phyloP scores from a whole-genome alignment of 768 basidiomycete species.

The Naganishia randhawae region DNA sequence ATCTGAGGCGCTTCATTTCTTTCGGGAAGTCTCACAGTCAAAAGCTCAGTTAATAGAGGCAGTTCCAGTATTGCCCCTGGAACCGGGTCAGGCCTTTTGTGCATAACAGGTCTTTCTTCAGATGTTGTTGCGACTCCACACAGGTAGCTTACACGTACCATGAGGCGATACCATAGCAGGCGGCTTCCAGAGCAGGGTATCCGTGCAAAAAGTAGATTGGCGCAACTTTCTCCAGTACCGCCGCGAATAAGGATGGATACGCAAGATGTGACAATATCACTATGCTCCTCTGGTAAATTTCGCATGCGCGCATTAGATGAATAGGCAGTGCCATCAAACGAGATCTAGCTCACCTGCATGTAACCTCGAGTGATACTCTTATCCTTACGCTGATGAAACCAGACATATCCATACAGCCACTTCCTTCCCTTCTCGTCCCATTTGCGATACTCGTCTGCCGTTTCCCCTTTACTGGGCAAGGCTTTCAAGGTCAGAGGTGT shows the following conservation, averaged over 20 bases:
- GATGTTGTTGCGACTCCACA: too few relatives aligned
- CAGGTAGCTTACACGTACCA: slow-evolving; percentile 60
- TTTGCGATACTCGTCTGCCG: slow-evolving; percentile 48
- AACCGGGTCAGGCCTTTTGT: slow-evolving; percentile 66
- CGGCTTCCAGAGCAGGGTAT: slow-evolving; percentile 74
- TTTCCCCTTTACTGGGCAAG: slow-evolving; percentile 31
- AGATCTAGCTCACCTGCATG: slow-evolving; percentile 46
- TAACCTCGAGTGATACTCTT: slow-evolving; percentile 45
- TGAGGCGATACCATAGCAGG: slow-evolving; percentile 75
- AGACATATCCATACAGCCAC: slow-evolving; percentile 51
- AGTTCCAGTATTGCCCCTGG: slow-evolving; percentile 69
- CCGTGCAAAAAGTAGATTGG: slow-evolving; percentile 66
- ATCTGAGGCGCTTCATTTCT: slow-evolving; percentile 70
- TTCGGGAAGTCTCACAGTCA: slow-evolving; percentile 69
- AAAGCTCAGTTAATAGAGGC: slow-evolving; percentile 73
- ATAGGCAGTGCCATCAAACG: background rate
- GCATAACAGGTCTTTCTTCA: too few relatives aligned
- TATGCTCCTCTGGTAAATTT: slow-evolving; percentile 64
- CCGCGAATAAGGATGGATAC: slow-evolving; percentile 74
- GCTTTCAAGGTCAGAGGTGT: slow-evolving; percentile 18
- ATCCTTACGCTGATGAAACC: slow-evolving; percentile 50
- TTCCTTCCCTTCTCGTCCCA: slow-evolving; percentile 50
- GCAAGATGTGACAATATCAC: slow-evolving; percentile 76
- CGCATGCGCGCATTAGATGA: slow-evolving; percentile 18
- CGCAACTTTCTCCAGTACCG: slow-evolving; percentile 67